Conservation (phyloP, 2,329 filamentous ascomycete species). For the Trichoderma sp. region DNA sequence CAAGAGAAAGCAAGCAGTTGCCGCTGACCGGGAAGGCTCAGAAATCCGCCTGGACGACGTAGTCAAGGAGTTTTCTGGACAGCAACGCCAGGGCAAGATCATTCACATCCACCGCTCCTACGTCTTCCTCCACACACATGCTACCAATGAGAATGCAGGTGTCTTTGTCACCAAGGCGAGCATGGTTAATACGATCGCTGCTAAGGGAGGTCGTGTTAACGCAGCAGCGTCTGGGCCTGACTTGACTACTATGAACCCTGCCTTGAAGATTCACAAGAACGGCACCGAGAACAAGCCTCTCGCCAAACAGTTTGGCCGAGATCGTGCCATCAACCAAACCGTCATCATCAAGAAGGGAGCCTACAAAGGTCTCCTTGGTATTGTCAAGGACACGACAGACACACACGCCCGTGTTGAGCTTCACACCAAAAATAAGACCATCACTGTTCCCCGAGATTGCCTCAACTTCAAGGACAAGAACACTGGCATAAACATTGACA, state of each 20-base stretch:
- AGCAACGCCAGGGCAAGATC: conserved; percentile 82
- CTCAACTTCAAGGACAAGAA: conserved; percentile 83
- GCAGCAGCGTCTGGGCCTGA: conserved; percentile 65
- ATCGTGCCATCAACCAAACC: conserved; percentile 84
- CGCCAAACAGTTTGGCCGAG: conserved; percentile 72
- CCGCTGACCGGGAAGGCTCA: conserved; percentile 87
- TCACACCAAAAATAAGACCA: conserved; percentile 89
- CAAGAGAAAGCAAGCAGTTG: conserved; percentile 77
- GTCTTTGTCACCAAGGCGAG: conserved; percentile 84
- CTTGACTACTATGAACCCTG: conserved; percentile 88
- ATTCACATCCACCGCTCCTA: conserved; percentile 92
- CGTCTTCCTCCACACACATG: conserved; percentile 83
- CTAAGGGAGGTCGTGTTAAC: conserved; percentile 80
- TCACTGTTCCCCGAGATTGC: conserved; percentile 77
- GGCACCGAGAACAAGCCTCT: conserved; percentile 46
- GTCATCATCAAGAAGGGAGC: conserved; percentile 83
- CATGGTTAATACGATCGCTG: conserved; percentile 87
- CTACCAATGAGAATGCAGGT: conserved; percentile 79
- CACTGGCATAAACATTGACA: conserved; percentile 75
- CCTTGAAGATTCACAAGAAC: conserved; percentile 67
- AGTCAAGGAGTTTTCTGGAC: conserved; percentile 84
- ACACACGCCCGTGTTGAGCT: conserved; percentile 84
- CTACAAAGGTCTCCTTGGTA: conserved; percentile 89
- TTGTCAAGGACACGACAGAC: conserved; percentile 92
- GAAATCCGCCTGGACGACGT: conserved; percentile 91